Base-by-base conservation (phyloP, 2,329 filamentous ascomycete species). In the Graphilbum sp. region DNA sequence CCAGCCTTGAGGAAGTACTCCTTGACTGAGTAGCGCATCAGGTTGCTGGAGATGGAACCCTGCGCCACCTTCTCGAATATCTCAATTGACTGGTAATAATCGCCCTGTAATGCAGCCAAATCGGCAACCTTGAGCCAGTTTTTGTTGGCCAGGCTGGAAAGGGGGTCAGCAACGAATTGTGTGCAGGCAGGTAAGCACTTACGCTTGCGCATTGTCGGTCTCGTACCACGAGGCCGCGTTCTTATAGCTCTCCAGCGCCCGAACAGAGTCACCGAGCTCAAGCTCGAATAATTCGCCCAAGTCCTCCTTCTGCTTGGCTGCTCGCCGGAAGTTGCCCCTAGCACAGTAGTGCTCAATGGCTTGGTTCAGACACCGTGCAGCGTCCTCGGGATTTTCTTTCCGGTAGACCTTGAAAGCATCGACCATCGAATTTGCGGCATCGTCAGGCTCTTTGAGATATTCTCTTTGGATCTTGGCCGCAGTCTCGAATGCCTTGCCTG, bases 331-430 rank as follows among this genome's bases (percentile, higher is more conserved):
- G 59, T 94, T 94, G 44, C 87, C 87, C 60, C 86, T 87, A 48
- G 73, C 62, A 49, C 84, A 88, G 60, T 93, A 96, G 56, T 90
- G 82, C 41, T 75, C 67, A 54, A 96, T 85, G 31, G 86, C 81
- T 46, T 76, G 63, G 46, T 85, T 74, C 40, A 95, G 64, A 52
- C 83, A 86, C 44, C 83, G 68, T 32, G 80, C 83, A 15, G 87
- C 88, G 51, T 88, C 79, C 53, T 84, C 69, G 17, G 86, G 86
- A 50, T 83, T 76, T 38, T 81, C 76, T 60, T 86, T 92, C 51
- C 79, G 73, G 63, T 95, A 96, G 43, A 85, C 80, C 66, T 96
- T 95, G 71, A 87, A 96, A 37, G 90, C 90, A 57, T 96, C 87
- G 51, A 79, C 74, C 36, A 86, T 65, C 35, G 80, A 79, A 60